Base-by-base conservation (phyloP, 177 flowering plant species). In the Vitis hybrid region DNA sequence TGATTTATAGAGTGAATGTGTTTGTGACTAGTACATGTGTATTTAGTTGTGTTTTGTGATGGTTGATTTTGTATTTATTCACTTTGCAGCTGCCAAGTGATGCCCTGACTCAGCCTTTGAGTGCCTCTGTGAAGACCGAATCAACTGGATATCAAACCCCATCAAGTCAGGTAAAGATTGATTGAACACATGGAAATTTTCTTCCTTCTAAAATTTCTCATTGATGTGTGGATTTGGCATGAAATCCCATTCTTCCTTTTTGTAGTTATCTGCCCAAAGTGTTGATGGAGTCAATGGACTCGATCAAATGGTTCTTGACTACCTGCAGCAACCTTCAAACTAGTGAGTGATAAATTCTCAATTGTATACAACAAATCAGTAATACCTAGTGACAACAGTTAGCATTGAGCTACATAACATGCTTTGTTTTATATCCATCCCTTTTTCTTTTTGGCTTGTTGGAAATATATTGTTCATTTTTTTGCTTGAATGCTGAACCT, bases 281-380 rank as follows among this genome's bases (percentile, higher is more conserved):
- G 69, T 72, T 67, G 89, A 79, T 71, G 87, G 83, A 11, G 70
- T 76, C 60, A 85, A 82, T 64, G 81, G 77, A 52, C 67, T 72
- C 64, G 86, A 89, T 74, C 83, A 85, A 57, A 70, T 78, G 85
- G 81, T 89, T 29, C 77, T 86, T 10, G 83, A 83, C 33, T 82
- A 67, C 71, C 85, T 89, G 29, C 83, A 82, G 75, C 89, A 75
- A 69, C 83, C 87, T 66, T 72, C 81, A 60, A 79, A 71, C 83
- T 70, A 60, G 89, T 87, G 70, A 85, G 89, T 82, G 33, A 13
- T 18, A 14, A 3, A 51, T 39, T 0, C 31, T 62, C 19, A 65
- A 50, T 19, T 64, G 26, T 13, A 50, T 26, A n/a, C 49, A 14
- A 19, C 55, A 55, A 15, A 55, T 53, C 5, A 2, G 3, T 50